These are phyloP conservation scores for Talaromyces sp. DNA, from an alignment of 2,329 filamentous ascomycete species.

Conservation along the genomic window DNA sequence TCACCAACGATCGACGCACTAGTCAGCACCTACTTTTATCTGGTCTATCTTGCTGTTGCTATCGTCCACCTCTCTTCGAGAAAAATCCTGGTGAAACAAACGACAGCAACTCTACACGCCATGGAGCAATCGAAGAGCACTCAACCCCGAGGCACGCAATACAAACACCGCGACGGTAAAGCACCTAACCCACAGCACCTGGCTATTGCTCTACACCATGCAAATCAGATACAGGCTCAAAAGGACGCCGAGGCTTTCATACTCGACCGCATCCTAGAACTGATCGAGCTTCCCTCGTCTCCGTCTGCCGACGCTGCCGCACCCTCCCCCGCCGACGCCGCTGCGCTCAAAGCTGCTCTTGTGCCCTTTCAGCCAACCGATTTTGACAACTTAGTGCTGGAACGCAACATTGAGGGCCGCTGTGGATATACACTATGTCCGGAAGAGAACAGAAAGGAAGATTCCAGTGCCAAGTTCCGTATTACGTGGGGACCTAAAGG, in stretches of 20 bases:
- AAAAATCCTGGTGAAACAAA: background rate
- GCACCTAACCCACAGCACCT: conserved; percentile 36
- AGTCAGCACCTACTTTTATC: background rate
- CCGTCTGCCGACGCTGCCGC: conserved; percentile 45
- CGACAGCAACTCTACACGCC: background rate
- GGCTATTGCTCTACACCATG: conserved; percentile 73
- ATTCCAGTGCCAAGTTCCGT: conserved; percentile 60
- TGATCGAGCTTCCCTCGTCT: conserved; percentile 58
- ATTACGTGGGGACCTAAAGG: conserved; percentile 54
- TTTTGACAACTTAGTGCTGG: conserved; percentile 81
- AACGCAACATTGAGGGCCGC: conserved; percentile 74
- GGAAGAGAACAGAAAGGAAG: conserved; percentile 52
- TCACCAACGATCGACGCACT: background rate
- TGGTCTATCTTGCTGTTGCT: background rate
- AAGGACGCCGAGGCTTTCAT: conserved; percentile 73
- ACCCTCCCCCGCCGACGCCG: conserved; percentile 55
- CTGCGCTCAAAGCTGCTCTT: conserved; percentile 61
- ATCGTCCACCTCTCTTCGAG: background rate
- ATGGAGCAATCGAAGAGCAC: conserved; percentile 2
- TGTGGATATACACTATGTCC: conserved; percentile 84
- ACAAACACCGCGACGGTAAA: conserved; percentile 25
- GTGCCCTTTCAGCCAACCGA: conserved; percentile 76
- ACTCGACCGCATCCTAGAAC: conserved; percentile 62
- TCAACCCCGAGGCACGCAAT: conserved; percentile 16
- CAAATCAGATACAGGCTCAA: conserved; percentile 71